Conservation (phyloP, 768 basidiomycete species). For the Termitomyces sp. region DNA sequence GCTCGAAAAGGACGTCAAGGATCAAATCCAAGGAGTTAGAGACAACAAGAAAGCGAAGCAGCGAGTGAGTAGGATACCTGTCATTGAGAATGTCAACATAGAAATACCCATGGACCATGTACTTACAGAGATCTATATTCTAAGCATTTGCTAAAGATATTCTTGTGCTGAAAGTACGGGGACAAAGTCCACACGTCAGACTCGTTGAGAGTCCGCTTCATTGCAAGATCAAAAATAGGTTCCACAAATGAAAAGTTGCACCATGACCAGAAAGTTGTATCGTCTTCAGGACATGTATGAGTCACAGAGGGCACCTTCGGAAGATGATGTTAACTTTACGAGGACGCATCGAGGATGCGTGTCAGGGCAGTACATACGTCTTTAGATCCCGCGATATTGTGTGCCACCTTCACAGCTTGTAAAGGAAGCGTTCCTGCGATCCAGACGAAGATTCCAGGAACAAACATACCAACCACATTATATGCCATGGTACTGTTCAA, state of each 20-base stretch:
- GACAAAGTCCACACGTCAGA: constrained; percentile 62
- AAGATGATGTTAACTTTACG: neutral
- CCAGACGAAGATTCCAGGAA: constrained; percentile 40
- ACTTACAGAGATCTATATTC: constrained; percentile 44
- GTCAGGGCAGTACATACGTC: constrained; percentile 38
- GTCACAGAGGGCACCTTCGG: constrained; percentile 45
- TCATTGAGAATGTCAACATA: neutral
- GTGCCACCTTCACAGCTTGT: constrained; percentile 37
- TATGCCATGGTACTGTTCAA: constrained; percentile 18
- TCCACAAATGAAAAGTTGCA: constrained; percentile 61
- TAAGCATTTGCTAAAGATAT: constrained; percentile 61
- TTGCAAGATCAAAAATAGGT: constrained; percentile 55
- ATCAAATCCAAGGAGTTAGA: constrained; percentile 72
- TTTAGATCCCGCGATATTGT: constrained; percentile 44
- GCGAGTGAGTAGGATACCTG: constrained; percentile 53
- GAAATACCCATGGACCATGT: neutral
- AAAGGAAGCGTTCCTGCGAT: constrained; percentile 58
- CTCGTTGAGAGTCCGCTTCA: constrained; percentile 45
- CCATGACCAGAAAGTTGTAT: constrained; percentile 64
- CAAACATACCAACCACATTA: constrained; percentile 27
- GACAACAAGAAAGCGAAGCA: constrained; percentile 58
- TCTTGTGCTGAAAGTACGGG: constrained; percentile 65
- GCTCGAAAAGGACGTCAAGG: constrained; percentile 51
- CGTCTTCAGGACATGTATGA: constrained; percentile 62
- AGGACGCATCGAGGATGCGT: constrained; percentile 5